Evolutionary conservation across 805 yeast genomes (phyloP).

Genomic region (Kregervanrija pseudodelftensis): DNA sequence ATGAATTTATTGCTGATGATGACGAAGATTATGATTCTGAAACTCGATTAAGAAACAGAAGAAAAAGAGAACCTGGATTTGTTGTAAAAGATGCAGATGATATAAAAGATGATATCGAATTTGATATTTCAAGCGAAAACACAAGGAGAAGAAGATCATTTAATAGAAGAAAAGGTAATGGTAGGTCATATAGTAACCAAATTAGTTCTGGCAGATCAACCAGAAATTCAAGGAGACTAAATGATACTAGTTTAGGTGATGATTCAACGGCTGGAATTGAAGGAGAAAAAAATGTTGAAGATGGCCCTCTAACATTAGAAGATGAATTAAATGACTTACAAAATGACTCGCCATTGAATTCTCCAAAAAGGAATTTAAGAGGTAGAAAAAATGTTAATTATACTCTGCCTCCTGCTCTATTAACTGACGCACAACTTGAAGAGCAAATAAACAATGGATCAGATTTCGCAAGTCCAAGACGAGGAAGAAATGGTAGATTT

Average conservation of each 20-base stretch:
- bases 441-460: conserved; percentile 1
- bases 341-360: conserved; percentile 44
- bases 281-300: conserved; percentile 8
- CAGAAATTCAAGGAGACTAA: conserved; percentile 7
- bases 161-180: background rate
- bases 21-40: conserved; percentile 5
- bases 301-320: conserved; percentile 35
- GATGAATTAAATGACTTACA: conserved; percentile 63
- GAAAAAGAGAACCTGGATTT: conserved; percentile 8
- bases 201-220: conserved; percentile 4
- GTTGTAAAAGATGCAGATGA: conserved; percentile 16
- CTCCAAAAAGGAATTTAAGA: conserved; percentile 47
- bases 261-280: conserved; percentile 9
- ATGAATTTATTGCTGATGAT: conserved; percentile 7
- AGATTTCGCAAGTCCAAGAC: conserved; percentile 22
- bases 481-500: conserved; percentile 18
- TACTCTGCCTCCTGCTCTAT: conserved; percentile 74
- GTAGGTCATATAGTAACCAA: background rate
- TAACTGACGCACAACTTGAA: conserved; percentile 32
- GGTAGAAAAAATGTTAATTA: conserved; percentile 72
- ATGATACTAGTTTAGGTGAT: conserved; percentile 12
- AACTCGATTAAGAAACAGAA: conserved; percentile 1
- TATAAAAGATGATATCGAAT: conserved; percentile 6
- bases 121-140: background rate
- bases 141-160: conserved; percentile 2